These are phyloP conservation scores for Podospora pseudocomata DNA, from an alignment of 495 filamentous ascomycete species.

Conservation along the genomic window DNA sequence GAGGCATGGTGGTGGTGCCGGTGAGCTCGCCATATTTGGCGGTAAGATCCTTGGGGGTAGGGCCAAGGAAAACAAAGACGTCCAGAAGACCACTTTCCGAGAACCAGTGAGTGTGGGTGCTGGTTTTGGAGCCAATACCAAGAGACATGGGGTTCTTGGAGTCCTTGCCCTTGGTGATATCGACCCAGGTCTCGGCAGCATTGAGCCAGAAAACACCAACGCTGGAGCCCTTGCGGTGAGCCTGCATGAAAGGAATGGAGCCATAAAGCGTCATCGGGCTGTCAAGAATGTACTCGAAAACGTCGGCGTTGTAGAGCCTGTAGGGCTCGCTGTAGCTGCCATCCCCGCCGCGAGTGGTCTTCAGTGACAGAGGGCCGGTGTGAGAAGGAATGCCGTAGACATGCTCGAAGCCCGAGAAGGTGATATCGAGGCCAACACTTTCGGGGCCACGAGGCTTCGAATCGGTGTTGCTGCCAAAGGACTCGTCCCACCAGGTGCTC, in stretches of 20 bases:
- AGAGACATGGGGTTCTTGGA: constrained; percentile 73
- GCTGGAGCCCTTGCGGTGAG: constrained; percentile 85
- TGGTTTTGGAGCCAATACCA: constrained; percentile 61
- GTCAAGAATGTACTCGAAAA: constrained; percentile 95
- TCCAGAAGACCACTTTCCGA: constrained; percentile 88
- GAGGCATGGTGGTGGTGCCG: constrained; percentile 85
- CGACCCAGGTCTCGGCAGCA: constrained; percentile 94
- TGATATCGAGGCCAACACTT: constrained; percentile 84
- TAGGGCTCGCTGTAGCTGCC: constrained; percentile 90
- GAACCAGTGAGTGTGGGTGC: constrained; percentile 93
- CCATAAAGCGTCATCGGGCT: constrained; percentile 99
- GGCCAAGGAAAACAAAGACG: constrained; percentile 90
- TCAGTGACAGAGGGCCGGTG: constrained; percentile 79
- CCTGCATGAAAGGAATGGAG: constrained; percentile 94
- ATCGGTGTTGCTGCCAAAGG: constrained; percentile 91
- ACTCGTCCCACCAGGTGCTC: constrained; percentile 95
- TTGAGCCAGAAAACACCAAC: constrained; percentile 99
- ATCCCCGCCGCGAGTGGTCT: constrained; percentile 81
- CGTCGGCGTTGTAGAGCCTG: constrained; percentile 90
- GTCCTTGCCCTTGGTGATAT: constrained; percentile 79
- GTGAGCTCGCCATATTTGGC: constrained; percentile 87
- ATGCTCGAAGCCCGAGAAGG: constrained; percentile 85
- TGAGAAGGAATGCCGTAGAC: constrained; percentile 96
- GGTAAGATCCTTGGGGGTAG: constrained; percentile 73
- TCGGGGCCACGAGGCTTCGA: constrained; percentile 86